A percentile compares a stretch with the other conserved stretches of the same genome.
These are phyloP conservation scores for Fusarium goolgardi DNA, from an alignment of 2,329 filamentous ascomycete species.

Conservation along the genomic window DNA sequence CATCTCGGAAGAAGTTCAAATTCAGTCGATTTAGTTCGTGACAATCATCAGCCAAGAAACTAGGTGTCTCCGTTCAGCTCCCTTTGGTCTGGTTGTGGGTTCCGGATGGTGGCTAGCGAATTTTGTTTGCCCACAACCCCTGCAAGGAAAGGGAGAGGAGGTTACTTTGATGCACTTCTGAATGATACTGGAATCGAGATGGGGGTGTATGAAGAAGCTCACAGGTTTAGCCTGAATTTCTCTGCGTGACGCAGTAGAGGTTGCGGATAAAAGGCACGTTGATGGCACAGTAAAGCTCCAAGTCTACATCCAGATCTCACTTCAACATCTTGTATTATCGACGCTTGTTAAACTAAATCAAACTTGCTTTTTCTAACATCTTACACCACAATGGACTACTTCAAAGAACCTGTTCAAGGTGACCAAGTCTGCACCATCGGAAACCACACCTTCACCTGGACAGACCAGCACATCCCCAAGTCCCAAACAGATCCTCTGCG, in stretches of 20 bases:
- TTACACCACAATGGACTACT: background rate
- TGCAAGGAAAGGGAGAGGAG: background rate
- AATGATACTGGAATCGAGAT: no score
- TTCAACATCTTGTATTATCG: background rate
- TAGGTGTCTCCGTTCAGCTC: background rate
- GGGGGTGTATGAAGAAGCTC: background rate
- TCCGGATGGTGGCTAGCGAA: background rate
- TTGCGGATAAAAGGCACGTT: background rate
- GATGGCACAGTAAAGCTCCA: background rate
- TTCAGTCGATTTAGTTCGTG: slow-evolving; percentile 5
- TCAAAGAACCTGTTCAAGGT: background rate
- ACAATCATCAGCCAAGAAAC: background rate
- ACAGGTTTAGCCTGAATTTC: background rate
- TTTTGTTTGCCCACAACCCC: background rate
- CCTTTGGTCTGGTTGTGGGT: background rate
- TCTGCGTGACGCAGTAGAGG: background rate
- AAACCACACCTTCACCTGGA: slow-evolving; percentile 21
- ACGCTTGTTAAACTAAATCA: background rate
- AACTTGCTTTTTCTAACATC: background rate
- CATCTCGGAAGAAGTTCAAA: background rate
- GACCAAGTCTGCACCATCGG: slow-evolving; percentile 16
- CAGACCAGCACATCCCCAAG: slow-evolving; percentile 20
- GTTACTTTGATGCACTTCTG: background rate
- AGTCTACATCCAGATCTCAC: background rate
- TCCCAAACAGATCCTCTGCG: slow-evolving; percentile 24